Base-by-base conservation (phyloP, 176 grass and related monocot species). In the Paspalum notatum region DNA sequence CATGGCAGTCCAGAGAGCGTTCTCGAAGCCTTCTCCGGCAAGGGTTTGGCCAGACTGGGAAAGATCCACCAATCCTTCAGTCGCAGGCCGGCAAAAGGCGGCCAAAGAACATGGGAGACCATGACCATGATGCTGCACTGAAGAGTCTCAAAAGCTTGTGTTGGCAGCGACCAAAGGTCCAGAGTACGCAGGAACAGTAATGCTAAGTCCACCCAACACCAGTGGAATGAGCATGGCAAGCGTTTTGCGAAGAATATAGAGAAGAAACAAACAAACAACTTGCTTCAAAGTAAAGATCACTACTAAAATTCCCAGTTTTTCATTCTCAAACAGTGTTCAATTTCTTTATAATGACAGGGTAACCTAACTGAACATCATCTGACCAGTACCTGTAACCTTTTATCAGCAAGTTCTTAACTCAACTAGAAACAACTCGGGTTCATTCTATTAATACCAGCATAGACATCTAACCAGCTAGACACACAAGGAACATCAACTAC, bases 381-480 rank as follows among this genome's bases (percentile, higher is more conserved):
- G 1, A 58, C 14, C 48, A 68, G 52, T n/a, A 32, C 32, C 32
- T 32, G 16, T 44, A 71, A 50, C 37, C 7, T 57, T 85, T 77
- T 66, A 89, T 81, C 62, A 74, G 39, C 12, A 71, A 89, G 77
- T 17, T 72, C n/a, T 68, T 47, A n/a, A 9, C 55, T 62, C 27
- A 62, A 42, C 83, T 78, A 78, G 21, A 75, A 74, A 82, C 42
- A 48, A 50, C 47, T 81, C 49, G 12, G 48, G 48, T 58, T 71
- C 64, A 66, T 43, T 85, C 72, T 89, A 76, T 85, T 24, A 77
- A 85, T 67, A 71, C 12, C 21, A 71, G 72, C 64, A 82, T 77
- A 58, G 77, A 44, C 48, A 66, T 18, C 66, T 73, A 77, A 81
- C 77, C 41, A 3, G 16, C 65, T 72, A 77, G 41, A 13, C 26